Conservation (phyloP, 768 basidiomycete species). For the Lactifluus pinguis region DNA sequence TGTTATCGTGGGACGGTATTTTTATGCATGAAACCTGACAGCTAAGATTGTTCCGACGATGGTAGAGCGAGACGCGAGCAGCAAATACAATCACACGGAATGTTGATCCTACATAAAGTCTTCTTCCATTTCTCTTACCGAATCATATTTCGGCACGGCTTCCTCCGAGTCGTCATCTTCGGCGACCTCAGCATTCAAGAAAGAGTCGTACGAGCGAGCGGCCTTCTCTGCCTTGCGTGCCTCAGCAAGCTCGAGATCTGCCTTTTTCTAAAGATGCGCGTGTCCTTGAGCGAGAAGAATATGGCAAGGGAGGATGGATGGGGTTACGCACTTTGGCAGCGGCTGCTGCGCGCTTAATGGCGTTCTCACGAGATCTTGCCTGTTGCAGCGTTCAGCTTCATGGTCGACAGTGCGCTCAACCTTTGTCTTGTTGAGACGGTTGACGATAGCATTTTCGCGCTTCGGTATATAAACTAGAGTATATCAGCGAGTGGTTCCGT, state of each 20-base stretch:
- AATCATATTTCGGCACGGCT: constrained; percentile 39
- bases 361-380: constrained; percentile 70
- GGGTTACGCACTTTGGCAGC: constrained; percentile 50
- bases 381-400: constrained; percentile 76
- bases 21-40: neutral
- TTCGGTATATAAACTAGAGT: constrained; percentile 60
- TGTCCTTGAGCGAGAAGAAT: neutral
- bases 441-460: constrained; percentile 84
- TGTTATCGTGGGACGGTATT: neutral
- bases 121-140: constrained; percentile 71
- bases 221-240: constrained; percentile 80
- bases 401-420: constrained; percentile 79
- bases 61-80: neutral
- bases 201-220: constrained; percentile 73
- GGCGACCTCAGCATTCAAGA: constrained; percentile 56
- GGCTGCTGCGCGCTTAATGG: constrained; percentile 50
- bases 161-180: constrained; percentile 35
- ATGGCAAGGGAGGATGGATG: too few relatives aligned
- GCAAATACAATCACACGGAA: neutral
- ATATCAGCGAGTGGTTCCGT: neutral
- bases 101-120: constrained; percentile 65
- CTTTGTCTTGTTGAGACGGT: constrained; percentile 92
- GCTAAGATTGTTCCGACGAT: neutral
- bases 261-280: constrained; percentile 50
- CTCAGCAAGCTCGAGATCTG: constrained; percentile 65